Evolutionary conservation across 106 monocot genomes (phyloP), one percentile per base, ranked within the genome.

Genomic region (Dendrobium nobile): DNA sequence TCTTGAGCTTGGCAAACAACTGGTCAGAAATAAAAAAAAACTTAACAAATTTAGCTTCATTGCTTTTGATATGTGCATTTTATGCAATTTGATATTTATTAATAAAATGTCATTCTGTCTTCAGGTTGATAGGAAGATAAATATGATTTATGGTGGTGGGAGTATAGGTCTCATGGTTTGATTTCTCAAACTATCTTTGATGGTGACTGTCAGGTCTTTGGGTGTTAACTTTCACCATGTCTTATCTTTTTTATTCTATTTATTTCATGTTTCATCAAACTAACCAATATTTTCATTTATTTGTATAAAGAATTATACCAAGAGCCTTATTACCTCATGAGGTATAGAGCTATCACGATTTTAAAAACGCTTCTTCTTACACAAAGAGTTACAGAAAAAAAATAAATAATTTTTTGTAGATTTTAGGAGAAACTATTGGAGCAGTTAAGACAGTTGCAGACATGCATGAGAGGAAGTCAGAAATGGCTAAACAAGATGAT

Each of bases 131-230:
- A 92, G 82, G 54, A 85, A 86, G 42, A 85, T 95, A 75, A 83
- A 90, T 80, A 67, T 95, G 68, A 88, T 95, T 17, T 95, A 95
- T 83, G 95, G 95, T 55, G 95, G 95, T 64, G 95, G 95, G 22
- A 95, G 95, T 75, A 80, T 84, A 61, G 95, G 95, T 17, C 83
- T 95, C 41, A 95, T 95, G 95, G 95, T 37, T 78, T 90, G 81
- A 82, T 94, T 43, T 94, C 94, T 44, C 78, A 84, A 68, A 84
- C 89, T 44, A 91, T 91, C 28, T 78, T 80, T 67, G 56, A 94
- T 85, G 91, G 94, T 65, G 94, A 91, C n/a, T 84, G 91, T 72
- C 86, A 88, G 88, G 94, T 94, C 72, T 87, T 94, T 70, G 94
- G 94, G 94, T 94, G 81, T 41, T 75, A 40, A 13, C 13, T 37